Conservation (phyloP, 2,329 filamentous ascomycete species). For the Clathrospora elynae region DNA sequence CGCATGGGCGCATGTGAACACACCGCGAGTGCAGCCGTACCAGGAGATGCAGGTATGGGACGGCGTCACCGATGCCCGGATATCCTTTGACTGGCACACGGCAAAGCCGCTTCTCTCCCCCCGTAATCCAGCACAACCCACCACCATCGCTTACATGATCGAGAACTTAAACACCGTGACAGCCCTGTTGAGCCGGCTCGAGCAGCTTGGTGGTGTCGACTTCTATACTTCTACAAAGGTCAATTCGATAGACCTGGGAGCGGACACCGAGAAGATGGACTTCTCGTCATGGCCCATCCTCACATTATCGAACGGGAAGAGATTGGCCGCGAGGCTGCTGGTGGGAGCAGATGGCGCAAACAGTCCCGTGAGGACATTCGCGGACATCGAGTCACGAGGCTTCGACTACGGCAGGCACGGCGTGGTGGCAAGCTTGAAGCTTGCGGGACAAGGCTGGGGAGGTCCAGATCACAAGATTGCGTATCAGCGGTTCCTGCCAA, state of each 20-base stretch:
- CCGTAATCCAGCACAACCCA: constrained; percentile 51
- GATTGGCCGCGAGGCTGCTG: constrained; percentile 79
- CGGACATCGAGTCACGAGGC: constrained; percentile 80
- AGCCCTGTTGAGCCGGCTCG: constrained; percentile 72
- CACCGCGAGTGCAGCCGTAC: constrained; percentile 79
- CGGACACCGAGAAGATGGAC: constrained; percentile 69
- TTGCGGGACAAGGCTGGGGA: constrained; percentile 60
- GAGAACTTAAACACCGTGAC: constrained; percentile 91
- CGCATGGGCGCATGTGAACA: constrained; percentile 78
- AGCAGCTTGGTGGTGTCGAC: constrained; percentile 69
- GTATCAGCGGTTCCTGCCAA: constrained; percentile 93
- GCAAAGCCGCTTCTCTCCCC: constrained; percentile 45
- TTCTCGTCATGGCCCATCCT: constrained; percentile 88
- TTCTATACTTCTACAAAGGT: constrained; percentile 80
- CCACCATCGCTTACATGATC: constrained; percentile 90
- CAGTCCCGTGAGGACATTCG: constrained; percentile 88
- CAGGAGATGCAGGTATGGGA: constrained; percentile 99
- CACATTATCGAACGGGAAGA: constrained; percentile 68
- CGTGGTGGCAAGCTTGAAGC: constrained; percentile 83
- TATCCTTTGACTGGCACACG: constrained; percentile 80
- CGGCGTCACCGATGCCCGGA: constrained; percentile 81
- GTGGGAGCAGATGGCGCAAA: constrained; percentile 95
- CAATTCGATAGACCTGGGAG: constrained; percentile 76
- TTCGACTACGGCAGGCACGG: constrained; percentile 95
- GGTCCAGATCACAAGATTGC: constrained; percentile 67